Conservation (phyloP, 208 protist genomes). For the Angomonas deanei region DNA sequence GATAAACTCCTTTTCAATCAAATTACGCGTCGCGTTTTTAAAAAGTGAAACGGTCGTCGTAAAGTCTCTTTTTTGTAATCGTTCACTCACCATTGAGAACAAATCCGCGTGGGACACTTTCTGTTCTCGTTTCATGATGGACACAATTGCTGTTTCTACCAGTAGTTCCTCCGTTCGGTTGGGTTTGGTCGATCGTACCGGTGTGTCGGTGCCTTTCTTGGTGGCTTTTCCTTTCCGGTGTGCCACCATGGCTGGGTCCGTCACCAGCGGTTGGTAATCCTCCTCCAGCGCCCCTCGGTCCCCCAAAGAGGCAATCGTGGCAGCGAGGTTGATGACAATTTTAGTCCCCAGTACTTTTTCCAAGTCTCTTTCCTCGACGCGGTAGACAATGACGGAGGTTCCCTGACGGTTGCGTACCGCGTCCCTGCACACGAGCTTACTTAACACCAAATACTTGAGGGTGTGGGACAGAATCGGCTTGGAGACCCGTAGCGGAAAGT, state of each 20-base stretch:
- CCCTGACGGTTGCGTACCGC: conserved; percentile 1
- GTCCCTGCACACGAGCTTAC: conserved; percentile 42
- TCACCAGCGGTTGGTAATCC: neutral
- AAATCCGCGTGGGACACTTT: conserved; percentile 36
- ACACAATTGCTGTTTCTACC: conserved; percentile 50
- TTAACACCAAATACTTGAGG: conserved; percentile 41
- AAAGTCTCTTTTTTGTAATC: conserved; percentile 18
- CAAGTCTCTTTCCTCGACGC: conserved; percentile 21
- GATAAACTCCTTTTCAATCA: conserved; percentile 67
- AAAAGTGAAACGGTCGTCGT: conserved; percentile 33
- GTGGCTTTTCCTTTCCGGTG: too few relatives aligned
- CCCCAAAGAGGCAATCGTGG: conserved; percentile 29
- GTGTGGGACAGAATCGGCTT: conserved; percentile 44
- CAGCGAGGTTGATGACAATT: conserved; percentile 37
- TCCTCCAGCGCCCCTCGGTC: neutral
- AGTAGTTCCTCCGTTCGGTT: conserved; percentile 15
- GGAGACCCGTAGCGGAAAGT: conserved; percentile 33
- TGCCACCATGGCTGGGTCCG: neutral
- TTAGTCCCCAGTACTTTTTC: conserved; percentile 21
- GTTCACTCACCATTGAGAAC: conserved; percentile 15
- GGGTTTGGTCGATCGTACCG: too few relatives aligned
- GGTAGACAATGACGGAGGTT: conserved; percentile 21
- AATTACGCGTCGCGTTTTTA: conserved; percentile 33
- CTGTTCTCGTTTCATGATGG: conserved; percentile 39
- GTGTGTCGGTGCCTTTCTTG: too few relatives aligned